Evolutionary conservation across 139 green algal genomes (phyloP).

Genomic region (Chlorella sp.): DNA sequence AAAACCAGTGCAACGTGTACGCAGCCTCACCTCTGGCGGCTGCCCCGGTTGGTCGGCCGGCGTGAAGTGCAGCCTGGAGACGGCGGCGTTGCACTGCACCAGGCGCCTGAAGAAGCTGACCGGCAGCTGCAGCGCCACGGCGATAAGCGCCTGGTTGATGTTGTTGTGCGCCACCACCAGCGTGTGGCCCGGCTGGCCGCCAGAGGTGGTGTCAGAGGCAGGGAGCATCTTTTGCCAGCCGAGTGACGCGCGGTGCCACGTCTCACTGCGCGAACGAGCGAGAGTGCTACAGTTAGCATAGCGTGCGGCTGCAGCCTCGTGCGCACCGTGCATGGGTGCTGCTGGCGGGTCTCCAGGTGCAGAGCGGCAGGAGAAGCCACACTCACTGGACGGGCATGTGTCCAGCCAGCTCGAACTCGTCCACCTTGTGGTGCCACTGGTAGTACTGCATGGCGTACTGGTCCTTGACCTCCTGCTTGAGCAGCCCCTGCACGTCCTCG

Average conservation of each 20-base stretch:
- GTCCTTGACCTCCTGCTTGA: slow-evolving; percentile 79
- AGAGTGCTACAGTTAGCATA: too few relatives aligned
- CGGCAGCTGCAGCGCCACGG: slow-evolving; percentile 66
- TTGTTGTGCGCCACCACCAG: slow-evolving; percentile 96
- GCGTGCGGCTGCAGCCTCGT: not conserved
- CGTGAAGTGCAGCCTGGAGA: slow-evolving; percentile 76
- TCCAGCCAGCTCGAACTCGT: slow-evolving; percentile 79
- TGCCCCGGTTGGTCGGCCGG: slow-evolving; percentile 9
- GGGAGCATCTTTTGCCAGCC: slow-evolving; percentile 60
- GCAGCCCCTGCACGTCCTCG: slow-evolving; percentile 78
- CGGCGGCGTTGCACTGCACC: slow-evolving; percentile 65
- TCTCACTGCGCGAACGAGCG: slow-evolving; percentile 62
- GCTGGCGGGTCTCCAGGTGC: not conserved
- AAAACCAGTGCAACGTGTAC: not conserved
- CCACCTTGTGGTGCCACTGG: slow-evolving; percentile 72
- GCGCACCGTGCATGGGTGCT: not conserved
- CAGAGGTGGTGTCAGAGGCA: too few relatives aligned
- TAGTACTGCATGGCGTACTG: slow-evolving; percentile 59
- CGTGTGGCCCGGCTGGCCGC: not conserved
- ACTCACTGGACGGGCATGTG: slow-evolving; percentile 64
- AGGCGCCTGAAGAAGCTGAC: slow-evolving; percentile 69
- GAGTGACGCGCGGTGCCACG: slow-evolving; percentile 79
- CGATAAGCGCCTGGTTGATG: slow-evolving; percentile 88
- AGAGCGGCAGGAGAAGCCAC: too few relatives aligned
- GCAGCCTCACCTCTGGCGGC: not conserved